phyloP scores from a whole-genome alignment of 768 basidiomycete species.

The Lactifluus subvellereus region DNA sequence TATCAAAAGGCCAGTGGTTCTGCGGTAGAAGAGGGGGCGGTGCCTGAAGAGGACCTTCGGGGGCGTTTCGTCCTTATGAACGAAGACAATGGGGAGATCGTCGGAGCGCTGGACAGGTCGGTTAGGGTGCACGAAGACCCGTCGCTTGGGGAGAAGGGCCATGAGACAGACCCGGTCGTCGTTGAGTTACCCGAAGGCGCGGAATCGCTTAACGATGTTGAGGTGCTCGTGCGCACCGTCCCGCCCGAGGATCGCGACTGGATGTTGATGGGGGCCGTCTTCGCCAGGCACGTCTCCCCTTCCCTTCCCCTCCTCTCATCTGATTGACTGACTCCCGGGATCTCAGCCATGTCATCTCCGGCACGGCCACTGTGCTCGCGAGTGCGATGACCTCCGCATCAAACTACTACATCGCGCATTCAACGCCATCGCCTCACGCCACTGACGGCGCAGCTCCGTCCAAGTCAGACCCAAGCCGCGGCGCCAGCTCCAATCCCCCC shows the following conservation, averaged over 20 bases:
- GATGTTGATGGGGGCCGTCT: constrained; percentile 22
- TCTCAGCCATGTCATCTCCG: constrained; percentile 22
- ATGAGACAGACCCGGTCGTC: constrained; percentile 18
- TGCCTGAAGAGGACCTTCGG: constrained; percentile 18
- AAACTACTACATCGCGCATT: constrained; percentile 19
- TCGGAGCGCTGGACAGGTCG: constrained; percentile 20
- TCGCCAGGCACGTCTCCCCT: constrained; percentile 12
- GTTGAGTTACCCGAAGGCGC: constrained; percentile 23
- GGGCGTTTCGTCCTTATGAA: constrained; percentile 25
- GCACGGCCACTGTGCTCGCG: constrained; percentile 20
- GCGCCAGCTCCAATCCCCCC: not conserved
- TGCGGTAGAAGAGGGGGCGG: not conserved
- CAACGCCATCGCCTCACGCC: constrained; percentile 15
- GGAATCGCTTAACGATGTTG: constrained; percentile 7
- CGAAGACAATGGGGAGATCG: constrained; percentile 20
- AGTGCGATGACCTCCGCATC: constrained; percentile 23
- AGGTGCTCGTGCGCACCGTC: constrained; percentile 24
- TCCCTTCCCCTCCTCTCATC: not conserved
- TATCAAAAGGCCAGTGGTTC: no score
- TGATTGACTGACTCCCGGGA: not conserved
- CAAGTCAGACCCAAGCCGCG: not conserved
- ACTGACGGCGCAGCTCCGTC: not conserved
- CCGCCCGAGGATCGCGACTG: constrained; percentile 23
- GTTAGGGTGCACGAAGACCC: constrained; percentile 21
- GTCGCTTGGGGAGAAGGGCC: constrained; percentile 17